Conservation (phyloP, 768 basidiomycete species). For the Leccinellum rugosiceps region DNA sequence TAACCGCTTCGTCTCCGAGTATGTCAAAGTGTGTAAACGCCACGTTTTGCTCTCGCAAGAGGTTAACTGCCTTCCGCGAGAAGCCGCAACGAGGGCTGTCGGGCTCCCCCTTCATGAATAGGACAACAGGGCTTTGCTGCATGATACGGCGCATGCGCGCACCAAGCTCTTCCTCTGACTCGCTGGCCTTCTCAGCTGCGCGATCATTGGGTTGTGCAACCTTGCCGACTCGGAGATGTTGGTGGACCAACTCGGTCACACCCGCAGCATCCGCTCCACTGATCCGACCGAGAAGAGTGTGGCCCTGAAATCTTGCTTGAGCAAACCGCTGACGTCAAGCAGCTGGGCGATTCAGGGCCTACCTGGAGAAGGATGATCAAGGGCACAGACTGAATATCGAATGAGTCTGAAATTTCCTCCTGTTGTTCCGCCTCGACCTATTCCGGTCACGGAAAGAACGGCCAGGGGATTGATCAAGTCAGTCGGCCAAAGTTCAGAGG, state of each 20-base stretch:
- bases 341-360: slow-evolving; percentile 17
- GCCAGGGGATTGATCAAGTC: background rate
- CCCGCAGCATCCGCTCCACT: slow-evolving; percentile 73
- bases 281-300: slow-evolving; percentile 76
- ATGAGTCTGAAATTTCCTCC: slow-evolving; percentile 85
- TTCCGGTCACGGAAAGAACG: background rate
- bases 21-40: slow-evolving; percentile 82
- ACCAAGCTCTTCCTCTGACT: slow-evolving; percentile 66
- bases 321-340: background rate
- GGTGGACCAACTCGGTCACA: slow-evolving; percentile 59
- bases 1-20: slow-evolving; percentile 71
- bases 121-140: slow-evolving; percentile 71
- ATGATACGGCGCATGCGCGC: slow-evolving; percentile 67
- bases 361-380: slow-evolving; percentile 80
- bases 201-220: slow-evolving; percentile 3
- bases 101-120: slow-evolving; percentile 91
- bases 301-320: slow-evolving; percentile 55
- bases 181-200: slow-evolving; percentile 33
- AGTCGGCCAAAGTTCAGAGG: background rate
- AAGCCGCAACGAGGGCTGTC: slow-evolving; percentile 82
- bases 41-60: slow-evolving; percentile 63
- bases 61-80: slow-evolving; percentile 66
- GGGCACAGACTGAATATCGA: slow-evolving; percentile 89
- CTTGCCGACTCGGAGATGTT: slow-evolving; percentile 41
- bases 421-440: slow-evolving; percentile 84